Evolutionary conservation across 1,284 basidiomycete species (phyloP).

Genomic region (Entoloma clypeatum): DNA sequence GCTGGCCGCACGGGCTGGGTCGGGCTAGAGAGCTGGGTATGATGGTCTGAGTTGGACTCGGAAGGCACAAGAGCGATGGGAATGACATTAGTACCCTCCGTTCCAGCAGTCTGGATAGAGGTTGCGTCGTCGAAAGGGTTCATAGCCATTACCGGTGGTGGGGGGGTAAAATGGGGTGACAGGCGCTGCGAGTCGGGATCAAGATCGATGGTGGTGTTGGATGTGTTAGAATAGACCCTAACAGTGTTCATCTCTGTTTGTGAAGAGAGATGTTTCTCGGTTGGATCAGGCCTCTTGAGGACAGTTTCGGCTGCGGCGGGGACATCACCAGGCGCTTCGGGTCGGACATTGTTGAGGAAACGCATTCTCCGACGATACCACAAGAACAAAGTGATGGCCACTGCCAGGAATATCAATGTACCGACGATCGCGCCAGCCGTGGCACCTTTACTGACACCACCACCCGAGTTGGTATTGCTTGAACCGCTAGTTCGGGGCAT

Average conservation of each 20-base stretch:
- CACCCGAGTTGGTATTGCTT: constrained; percentile 23
- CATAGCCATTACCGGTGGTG: constrained; percentile 33
- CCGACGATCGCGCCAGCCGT: constrained; percentile 72
- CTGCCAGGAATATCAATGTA: constrained; percentile 52
- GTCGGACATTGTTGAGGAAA: constrained; percentile 28
- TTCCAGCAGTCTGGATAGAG: constrained; percentile 74
- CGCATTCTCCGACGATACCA: constrained; percentile 55
- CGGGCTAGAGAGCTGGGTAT: constrained; percentile 30
- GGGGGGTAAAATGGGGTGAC: constrained; percentile 27
- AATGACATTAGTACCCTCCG: constrained; percentile 77
- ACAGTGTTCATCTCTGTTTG: constrained; percentile 37
- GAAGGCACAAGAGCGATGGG: constrained; percentile 78
- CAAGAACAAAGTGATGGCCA: constrained; percentile 48
- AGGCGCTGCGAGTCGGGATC: constrained; percentile 47
- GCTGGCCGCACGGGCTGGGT: constrained; percentile 55
- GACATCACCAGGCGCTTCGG: constrained; percentile 52
- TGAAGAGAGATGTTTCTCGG: constrained; percentile 49
- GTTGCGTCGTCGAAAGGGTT: constrained; percentile 77
- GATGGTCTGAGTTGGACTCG: constrained; percentile 37
- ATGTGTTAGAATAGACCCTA: constrained; percentile 45
- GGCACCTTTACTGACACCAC: constrained; percentile 59
- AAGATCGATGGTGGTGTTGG: constrained; percentile 53
- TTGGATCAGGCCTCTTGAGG: constrained; percentile 73
- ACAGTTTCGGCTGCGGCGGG: constrained; percentile 73
- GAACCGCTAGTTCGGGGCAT: constrained; percentile 28